These are phyloP conservation scores for Sarocladium oryzae DNA, from an alignment of 2,329 filamentous ascomycete species.

Conservation along the genomic window DNA sequence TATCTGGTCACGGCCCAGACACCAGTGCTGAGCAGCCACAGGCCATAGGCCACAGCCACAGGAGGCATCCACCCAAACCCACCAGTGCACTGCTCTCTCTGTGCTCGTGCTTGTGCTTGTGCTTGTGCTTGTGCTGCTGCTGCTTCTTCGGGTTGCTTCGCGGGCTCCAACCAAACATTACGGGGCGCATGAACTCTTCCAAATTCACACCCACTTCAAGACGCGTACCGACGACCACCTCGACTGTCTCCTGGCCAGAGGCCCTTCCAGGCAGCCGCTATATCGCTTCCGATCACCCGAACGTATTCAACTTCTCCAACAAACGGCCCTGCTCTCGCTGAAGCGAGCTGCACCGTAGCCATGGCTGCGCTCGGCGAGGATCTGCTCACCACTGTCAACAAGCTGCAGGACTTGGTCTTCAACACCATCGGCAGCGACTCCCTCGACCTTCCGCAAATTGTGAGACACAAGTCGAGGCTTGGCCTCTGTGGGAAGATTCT, in stretches of 20 bases:
- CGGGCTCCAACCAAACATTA: conserved; percentile 3
- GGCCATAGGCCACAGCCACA: conserved; percentile 9
- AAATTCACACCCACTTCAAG: conserved; percentile 3
- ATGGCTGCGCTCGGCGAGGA: conserved; percentile 98
- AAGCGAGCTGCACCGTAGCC: conserved; percentile 19
- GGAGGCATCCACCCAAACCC: conserved; percentile 7
- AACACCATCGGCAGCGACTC: conserved; percentile 99
- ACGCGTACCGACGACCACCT: conserved; percentile 4
- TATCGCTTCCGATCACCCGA: background rate
- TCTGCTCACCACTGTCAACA: conserved; percentile 91
- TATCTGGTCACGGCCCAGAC: no score
- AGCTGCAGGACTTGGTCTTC: conserved; percentile 96
- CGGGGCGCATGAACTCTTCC: conserved; percentile 8
- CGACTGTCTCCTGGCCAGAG: background rate
- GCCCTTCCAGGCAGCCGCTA: background rate
- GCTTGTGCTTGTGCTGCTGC: background rate
- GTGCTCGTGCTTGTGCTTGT: no score
- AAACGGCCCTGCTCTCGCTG: conserved; percentile 9
- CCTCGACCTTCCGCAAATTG: conserved; percentile 94
- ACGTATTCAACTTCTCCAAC: background rate
- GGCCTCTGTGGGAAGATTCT: conserved; percentile 12
- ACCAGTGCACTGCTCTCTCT: no score
- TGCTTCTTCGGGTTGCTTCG: conserved; percentile 2
- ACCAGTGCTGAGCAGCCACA: background rate
- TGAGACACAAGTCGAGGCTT: conserved; percentile 41